Conservation (phyloP, 768 basidiomycete genomes). For the Russula foetens region DNA sequence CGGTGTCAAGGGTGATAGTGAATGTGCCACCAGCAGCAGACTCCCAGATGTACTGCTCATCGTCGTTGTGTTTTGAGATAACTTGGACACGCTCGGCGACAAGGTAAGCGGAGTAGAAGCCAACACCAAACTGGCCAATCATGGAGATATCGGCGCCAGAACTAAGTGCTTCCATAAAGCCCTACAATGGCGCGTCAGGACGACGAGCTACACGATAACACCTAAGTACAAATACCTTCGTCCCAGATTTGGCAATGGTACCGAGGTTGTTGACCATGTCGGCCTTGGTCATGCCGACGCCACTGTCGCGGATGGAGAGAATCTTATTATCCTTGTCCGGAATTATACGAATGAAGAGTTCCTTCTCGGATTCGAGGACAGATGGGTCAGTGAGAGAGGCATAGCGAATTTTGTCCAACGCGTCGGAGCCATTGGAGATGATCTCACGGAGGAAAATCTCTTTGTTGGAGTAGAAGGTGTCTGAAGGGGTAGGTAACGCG, state of each 20-base stretch:
- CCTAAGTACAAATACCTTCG: conserved; percentile 50
- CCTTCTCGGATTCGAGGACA: conserved; percentile 83
- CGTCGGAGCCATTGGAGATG: conserved; percentile 96
- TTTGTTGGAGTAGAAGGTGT: conserved; percentile 99
- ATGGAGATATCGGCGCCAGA: conserved; percentile 89
- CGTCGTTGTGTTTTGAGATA: conserved; percentile 99
- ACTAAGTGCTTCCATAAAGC: conserved; percentile 98
- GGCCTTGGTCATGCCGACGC: conserved; percentile 99
- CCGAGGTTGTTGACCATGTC: conserved; percentile 99
- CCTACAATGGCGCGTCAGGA: conserved; percentile 36
- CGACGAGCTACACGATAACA: background rate
- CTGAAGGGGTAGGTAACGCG: conserved; percentile 32
- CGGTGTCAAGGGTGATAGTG: conserved; percentile 91
- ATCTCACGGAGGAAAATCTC: conserved; percentile 99
- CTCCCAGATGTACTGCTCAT: conserved; percentile 99
- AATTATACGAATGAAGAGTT: conserved; percentile 87
- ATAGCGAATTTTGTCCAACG: conserved; percentile 98
- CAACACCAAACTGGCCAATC: conserved; percentile 99
- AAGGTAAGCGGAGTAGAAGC: conserved; percentile 99
- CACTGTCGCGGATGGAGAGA: conserved; percentile 87
- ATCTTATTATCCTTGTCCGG: conserved; percentile 96
- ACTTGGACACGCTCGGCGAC: conserved; percentile 98
- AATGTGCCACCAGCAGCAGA: conserved; percentile 99
- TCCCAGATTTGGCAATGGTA: conserved; percentile 92
- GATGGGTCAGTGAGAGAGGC: conserved; percentile 90